Base-by-base conservation (phyloP, 805 yeast genomes). In the Candida ovalis region DNA sequence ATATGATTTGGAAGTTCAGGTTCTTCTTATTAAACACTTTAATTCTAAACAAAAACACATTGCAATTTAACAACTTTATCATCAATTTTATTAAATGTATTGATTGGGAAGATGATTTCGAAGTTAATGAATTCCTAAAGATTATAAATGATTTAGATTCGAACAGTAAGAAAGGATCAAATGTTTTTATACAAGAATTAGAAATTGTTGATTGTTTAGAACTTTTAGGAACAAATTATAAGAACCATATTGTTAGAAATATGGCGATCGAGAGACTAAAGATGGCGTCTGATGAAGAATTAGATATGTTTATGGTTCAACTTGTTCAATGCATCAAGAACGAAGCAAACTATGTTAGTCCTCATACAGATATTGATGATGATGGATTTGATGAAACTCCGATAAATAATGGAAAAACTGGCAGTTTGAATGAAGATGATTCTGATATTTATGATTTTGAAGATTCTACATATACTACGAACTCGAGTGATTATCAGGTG, bases 271-370 rank as follows among this genome's bases (percentile, higher is more conserved):
- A 88, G 54, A 70, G 97, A 49, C 70, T 92, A 42, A 78, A 81
- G 46, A 75, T 81, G 50, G 96, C 97, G 0, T 77, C 81, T 32
- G 94, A 88, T 57, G 83, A 78, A 10, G 97, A 92, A 53, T 64
- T 94, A 15, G 84, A 87, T 47, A 72, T 91, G 51, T 94, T 88
- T 59, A 69, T 94, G 53, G 75, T 92, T 47, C 99, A 94, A 66
- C 72, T 92, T 17, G 98, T 92, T 0, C 97, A 91, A 60, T 96
- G 96, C 0, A 77, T 92, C 33, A 85, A 88, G 57, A 88, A 88
- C 63, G 99, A 94, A 59, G 51, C 62, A 2, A 53, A 55, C 27
- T 58, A 62, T 42, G 52, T 59, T 6, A 52, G 49, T 30, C 60
- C 63, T 3, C 53, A 48, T 33, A 52, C 62, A 4, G 58, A 56